Percentiles rank a stretch among this genome's conserved stretches.
These are phyloP conservation scores for Tulasnella sp. DNA, from an alignment of 768 basidiomycete species.

Conservation along the genomic window DNA sequence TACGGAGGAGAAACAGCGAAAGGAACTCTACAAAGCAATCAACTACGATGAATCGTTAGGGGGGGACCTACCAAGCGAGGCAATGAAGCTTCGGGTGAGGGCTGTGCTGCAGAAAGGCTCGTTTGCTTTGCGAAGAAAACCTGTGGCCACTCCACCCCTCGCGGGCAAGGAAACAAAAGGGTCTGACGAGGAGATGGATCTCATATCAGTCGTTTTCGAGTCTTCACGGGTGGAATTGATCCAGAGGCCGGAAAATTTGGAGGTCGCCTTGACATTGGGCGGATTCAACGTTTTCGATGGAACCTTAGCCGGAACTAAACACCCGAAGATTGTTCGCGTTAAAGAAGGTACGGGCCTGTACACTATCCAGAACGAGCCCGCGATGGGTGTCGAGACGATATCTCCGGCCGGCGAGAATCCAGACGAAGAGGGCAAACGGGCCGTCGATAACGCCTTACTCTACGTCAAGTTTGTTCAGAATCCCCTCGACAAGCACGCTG, in stretches of 20 bases:
- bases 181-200: constrained; percentile 49
- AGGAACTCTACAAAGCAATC: constrained; percentile 82
- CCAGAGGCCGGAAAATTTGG: constrained; percentile 83
- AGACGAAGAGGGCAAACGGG: constrained; percentile 33
- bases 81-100: constrained; percentile 68
- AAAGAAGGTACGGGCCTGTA: constrained; percentile 45
- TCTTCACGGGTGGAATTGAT: constrained; percentile 76
- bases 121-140: constrained; percentile 74
- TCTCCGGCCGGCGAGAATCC: constrained; percentile 38
- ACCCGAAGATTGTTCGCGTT: constrained; percentile 88
- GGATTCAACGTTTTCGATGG: constrained; percentile 88
- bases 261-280: constrained; percentile 77
- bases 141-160: constrained; percentile 34
- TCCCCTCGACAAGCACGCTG: constrained; percentile 86
- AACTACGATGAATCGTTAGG: constrained; percentile 85
- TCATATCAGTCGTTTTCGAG: constrained; percentile 85
- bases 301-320: constrained; percentile 72
- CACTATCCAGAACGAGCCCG: constrained; percentile 30
- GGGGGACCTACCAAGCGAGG: constrained; percentile 71
- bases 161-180: constrained; percentile 44
- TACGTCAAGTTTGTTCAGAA: constrained; percentile 87
- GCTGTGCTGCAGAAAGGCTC: constrained; percentile 84
- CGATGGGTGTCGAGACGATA: constrained; percentile 13
- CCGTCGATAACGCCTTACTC: constrained; percentile 59
- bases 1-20: constrained; percentile 72